Base-by-base conservation (phyloP, 1,284 basidiomycete species). In the Heterobasidion annosum region DNA sequence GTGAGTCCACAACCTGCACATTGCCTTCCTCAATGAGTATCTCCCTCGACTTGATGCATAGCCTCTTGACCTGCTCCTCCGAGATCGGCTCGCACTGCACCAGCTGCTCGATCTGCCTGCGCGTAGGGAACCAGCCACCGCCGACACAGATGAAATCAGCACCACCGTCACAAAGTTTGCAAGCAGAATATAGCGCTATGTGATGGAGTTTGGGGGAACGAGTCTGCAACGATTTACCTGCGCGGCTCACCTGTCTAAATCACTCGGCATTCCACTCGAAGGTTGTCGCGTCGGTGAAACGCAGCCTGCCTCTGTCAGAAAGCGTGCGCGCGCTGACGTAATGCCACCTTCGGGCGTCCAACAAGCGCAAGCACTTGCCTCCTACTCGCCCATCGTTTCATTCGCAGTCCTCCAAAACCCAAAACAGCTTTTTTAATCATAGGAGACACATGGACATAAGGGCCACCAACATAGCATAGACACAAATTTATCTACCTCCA, bases 1-100 rank as follows among this genome's bases (percentile, higher is more conserved):
- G 96, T 34, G 93, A 88, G 73, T 98, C 94, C 32, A 99, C 91
- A 63, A 89, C 85, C 70, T 98, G 95, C 1, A 99, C 93, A 67
- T 99, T 99, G 7, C 90, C 93, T 71, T 99, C 96, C 71, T 98
- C 96, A 63, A 99, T 91, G 34, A 96, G 74, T 57, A 98, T 96
- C 72, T 98, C 96, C 58, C 95, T 82, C 18, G 96, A 96, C 67
- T 96, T 97, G 62, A 94, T 76, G 70, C 96, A 99, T 34, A 99
- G 78, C 62, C 88, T 79, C 67, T 96, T 95, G 59, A 97, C 94
- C 62, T 94, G 85, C 58, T 91, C 86, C 69, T 98, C 94, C 18
- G 92, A 90, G 63, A 98, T 94, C 55, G 88, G 87, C 66, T 96
- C 91, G 72, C 94, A 97, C 60, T 88, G 84, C 66, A 85, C 83